Percentiles rank a stretch among this genome's conserved stretches.
Evolutionary conservation across 768 basidiomycete species (phyloP).

Genomic region (Mycena metata): DNA sequence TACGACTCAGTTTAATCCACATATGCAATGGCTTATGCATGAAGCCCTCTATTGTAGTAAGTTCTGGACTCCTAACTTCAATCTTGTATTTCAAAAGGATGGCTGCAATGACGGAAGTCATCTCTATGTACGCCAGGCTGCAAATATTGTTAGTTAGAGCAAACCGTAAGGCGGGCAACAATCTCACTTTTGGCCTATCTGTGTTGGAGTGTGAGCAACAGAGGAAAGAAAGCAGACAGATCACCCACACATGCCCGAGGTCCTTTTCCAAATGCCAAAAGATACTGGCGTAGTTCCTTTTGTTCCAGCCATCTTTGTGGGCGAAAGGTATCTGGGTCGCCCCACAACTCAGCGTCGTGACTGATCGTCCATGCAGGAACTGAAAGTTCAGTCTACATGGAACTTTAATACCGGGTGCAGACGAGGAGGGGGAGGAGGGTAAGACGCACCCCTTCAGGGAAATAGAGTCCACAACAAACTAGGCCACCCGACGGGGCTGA

Average conservation of each 20-base stretch:
- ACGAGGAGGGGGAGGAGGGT: background rate
- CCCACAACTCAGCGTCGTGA: slow-evolving; percentile 49
- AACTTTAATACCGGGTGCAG: background rate
- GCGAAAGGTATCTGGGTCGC: slow-evolving; percentile 49
- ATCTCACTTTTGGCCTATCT: slow-evolving; percentile 45
- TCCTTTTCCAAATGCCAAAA: slow-evolving; percentile 50
- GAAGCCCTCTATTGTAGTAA: slow-evolving; percentile 44
- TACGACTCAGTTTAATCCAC: too few species aligned
- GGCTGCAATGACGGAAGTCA: slow-evolving; percentile 45
- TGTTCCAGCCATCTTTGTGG: slow-evolving; percentile 54
- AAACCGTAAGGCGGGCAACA: too few species aligned
- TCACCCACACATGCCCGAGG: slow-evolving; percentile 48
- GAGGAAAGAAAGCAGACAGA: background rate
- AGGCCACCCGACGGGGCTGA: slow-evolving; percentile 46
- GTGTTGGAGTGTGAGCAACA: background rate
- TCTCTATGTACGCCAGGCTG: slow-evolving; percentile 48
- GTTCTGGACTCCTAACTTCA: slow-evolving; percentile 37
- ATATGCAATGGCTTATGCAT: slow-evolving; percentile 46
- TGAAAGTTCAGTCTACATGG: slow-evolving; percentile 51
- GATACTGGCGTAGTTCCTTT: slow-evolving; percentile 41
- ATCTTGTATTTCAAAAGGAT: slow-evolving; percentile 45
- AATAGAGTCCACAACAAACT: slow-evolving; percentile 41
- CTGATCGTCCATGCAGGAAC: slow-evolving; percentile 53
- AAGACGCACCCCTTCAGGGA: slow-evolving; percentile 47
- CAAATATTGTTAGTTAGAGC: background rate